phyloP scores from a whole-genome alignment of 441 rosid species.

The Populus tomentosa region DNA sequence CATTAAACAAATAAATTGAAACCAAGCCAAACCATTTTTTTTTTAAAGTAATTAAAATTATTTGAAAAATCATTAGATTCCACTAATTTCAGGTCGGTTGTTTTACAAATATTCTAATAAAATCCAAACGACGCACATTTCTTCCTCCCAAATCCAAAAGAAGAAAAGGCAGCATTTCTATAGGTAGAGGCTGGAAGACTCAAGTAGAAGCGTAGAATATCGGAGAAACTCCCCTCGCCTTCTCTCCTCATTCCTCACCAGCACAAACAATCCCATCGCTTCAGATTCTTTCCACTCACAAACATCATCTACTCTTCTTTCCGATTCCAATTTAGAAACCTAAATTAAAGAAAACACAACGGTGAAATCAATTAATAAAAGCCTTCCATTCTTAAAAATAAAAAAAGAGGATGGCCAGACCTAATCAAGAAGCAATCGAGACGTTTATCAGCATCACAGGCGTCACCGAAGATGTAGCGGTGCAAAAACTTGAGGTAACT shows the following conservation, averaged over 20 bases:
- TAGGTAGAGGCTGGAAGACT: not conserved
- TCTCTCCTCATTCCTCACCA: not conserved
- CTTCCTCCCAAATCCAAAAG: not conserved
- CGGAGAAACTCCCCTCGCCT: not conserved
- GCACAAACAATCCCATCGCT: too few species aligned
- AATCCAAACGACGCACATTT: not conserved
- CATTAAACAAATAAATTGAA: too few species aligned
- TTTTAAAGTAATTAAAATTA: too few species aligned
- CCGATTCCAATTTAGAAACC: too few species aligned
- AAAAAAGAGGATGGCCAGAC: constrained; percentile 36
- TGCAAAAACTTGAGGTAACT: constrained; percentile 60
- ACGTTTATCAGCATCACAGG: constrained; percentile 90
- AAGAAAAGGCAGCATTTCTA: not conserved
- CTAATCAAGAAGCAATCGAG: constrained; percentile 74
- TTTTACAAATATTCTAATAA: not conserved
- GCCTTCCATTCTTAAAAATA: not conserved
- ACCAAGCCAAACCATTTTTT: not conserved
- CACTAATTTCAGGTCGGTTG: not conserved
- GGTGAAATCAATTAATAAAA: not conserved
- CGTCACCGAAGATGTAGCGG: constrained; percentile 55
- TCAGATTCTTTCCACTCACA: too few species aligned
- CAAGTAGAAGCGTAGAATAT: not conserved
- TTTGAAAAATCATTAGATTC: not conserved
- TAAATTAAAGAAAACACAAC: too few species aligned
- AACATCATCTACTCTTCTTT: too few species aligned